Evolutionary conservation across 192 early-diverging fungal genomes (phyloP).

Genomic region (Diversispora epigaea): DNA sequence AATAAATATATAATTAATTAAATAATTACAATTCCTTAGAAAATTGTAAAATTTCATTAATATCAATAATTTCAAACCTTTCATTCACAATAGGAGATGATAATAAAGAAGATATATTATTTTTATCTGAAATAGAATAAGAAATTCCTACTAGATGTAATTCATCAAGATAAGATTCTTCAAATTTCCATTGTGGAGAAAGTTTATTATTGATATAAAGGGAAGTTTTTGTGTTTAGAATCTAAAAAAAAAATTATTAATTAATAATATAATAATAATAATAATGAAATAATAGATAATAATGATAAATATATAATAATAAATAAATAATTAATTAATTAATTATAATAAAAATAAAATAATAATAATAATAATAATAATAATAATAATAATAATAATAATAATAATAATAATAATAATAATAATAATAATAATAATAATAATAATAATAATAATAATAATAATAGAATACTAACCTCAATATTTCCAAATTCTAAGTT

Average conservation of each 20-base stretch:
- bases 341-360: too few species aligned
- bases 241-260: constrained; percentile 6
- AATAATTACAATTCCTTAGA: too few species aligned
- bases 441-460: too few species aligned
- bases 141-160: constrained; percentile 14
- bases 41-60: constrained; percentile 3
- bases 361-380: background rate
- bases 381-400: background rate
- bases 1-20: too few species aligned
- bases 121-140: background rate
- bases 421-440: too few species aligned
- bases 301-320: background rate
- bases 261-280: background rate
- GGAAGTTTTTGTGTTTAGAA: constrained; percentile 9
- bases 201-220: constrained; percentile 14
- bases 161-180: constrained; percentile 28
- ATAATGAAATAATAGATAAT: background rate
- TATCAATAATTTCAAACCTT: background rate
- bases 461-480: background rate
- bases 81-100: too few species aligned
- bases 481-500: background rate
- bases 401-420: too few species aligned
- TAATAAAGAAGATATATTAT: too few species aligned
- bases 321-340: too few species aligned
- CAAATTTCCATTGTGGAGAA: constrained; percentile 20